Evolutionary conservation across 257 asterid genomes (phyloP).

Genomic region (Rubia yunnanensis): DNA sequence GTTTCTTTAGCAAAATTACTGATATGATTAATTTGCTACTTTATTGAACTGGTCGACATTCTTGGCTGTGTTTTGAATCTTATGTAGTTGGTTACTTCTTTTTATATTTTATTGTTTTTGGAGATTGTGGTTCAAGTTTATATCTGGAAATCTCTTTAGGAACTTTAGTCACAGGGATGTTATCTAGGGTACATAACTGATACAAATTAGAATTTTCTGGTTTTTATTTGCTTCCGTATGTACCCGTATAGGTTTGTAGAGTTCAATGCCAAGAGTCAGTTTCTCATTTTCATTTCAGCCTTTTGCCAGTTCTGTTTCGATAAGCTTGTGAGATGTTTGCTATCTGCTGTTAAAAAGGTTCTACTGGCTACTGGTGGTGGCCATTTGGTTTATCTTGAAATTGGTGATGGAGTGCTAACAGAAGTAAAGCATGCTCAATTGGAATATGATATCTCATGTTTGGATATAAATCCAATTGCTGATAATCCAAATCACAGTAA

Average conservation of each 20-base stretch:
- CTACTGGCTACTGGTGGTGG: slow-evolving; percentile 97
- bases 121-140: background rate
- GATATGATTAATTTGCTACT: too few relatives aligned
- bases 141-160: background rate
- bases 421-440: slow-evolving; percentile 64
- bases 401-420: slow-evolving; percentile 77
- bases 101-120: too few relatives aligned
- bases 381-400: slow-evolving; percentile 85
- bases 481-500: slow-evolving; percentile 65
- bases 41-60: too few relatives aligned
- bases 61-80: too few relatives aligned
- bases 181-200: background rate
- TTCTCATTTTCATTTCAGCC: background rate
- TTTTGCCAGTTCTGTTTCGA: slow-evolving; percentile 8
- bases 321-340: slow-evolving; percentile 10
- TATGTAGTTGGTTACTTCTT: too few relatives aligned
- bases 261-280: background rate
- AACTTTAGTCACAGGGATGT: background rate
- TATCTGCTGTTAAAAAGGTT: slow-evolving; percentile 47
- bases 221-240: background rate
- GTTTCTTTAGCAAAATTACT: too few relatives aligned
- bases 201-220: background rate
- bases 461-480: slow-evolving; percentile 92
- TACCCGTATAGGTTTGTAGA: background rate
- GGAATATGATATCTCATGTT: slow-evolving; percentile 94